Evolutionary conservation across 441 rosid species (phyloP).

Genomic region (Populus hybrid): DNA sequence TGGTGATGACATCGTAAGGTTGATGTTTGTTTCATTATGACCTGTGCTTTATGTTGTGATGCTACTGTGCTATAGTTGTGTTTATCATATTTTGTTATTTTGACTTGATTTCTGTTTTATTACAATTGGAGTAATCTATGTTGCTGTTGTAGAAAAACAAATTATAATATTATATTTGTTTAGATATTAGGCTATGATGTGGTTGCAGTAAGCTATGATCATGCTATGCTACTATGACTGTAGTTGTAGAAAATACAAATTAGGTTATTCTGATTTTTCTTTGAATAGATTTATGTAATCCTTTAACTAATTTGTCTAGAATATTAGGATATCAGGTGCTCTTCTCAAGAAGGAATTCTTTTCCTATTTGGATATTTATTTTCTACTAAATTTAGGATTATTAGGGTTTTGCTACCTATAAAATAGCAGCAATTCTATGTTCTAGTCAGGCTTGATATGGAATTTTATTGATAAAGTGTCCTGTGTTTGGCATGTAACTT

Average conservation of each 20-base stretch:
- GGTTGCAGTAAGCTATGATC: not conserved
- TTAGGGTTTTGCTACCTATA: not conserved
- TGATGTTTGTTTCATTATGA: slow-evolving; percentile 32
- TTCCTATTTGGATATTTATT: not conserved
- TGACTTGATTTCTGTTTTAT: not conserved
- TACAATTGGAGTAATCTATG: not conserved
- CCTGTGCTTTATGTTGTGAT: not conserved
- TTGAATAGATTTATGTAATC: not conserved
- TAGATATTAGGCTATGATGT: not conserved
- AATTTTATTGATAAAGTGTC: no score
- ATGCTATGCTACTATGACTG: not conserved
- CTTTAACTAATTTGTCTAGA: not conserved
- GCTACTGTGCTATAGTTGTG: not conserved
- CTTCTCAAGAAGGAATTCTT: not conserved
- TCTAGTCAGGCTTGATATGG: not conserved
- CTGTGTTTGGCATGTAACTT: no score
- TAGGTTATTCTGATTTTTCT: not conserved
- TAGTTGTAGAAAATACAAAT: not conserved
- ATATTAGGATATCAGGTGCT: not conserved
- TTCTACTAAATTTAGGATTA: not conserved
- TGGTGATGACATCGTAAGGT: slow-evolving; percentile 99
- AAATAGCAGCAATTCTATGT: not conserved
- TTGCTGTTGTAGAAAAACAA: not conserved
- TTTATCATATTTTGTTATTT: not conserved
- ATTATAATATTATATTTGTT: no score